These are phyloP conservation scores for Trichophyton mentagrophytes DNA, from an alignment of 2,329 filamentous ascomycete genomes.

Conservation along the genomic window DNA sequence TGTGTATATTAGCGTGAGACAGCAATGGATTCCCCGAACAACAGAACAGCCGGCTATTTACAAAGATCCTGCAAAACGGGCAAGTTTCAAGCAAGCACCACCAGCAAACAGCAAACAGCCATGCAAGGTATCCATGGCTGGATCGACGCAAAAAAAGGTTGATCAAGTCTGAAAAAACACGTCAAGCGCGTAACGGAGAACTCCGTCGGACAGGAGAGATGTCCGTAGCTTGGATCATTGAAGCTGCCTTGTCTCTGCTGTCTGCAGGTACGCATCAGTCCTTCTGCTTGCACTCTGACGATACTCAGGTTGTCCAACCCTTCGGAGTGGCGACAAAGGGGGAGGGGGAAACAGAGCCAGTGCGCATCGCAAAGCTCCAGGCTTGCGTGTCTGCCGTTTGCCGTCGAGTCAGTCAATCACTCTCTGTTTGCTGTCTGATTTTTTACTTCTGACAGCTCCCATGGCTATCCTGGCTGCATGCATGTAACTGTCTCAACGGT, in stretches of 20 bases:
- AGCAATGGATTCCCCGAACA: not conserved
- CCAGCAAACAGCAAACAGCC: not conserved
- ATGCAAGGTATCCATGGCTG: not conserved
- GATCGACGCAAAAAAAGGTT: not conserved
- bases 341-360: too few relatives aligned
- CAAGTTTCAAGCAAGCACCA: not conserved
- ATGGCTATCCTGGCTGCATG: constrained; percentile 1
- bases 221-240: not conserved
- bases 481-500: constrained; percentile 2
- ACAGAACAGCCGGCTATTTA: not conserved
- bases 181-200: not conserved
- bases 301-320: not conserved
- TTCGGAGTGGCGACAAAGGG: too few relatives aligned
- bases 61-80: not conserved
- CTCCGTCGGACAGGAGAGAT: not conserved
- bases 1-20: not conserved
- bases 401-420: not conserved
- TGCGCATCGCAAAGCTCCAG: too few relatives aligned
- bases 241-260: not conserved
- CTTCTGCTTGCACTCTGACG: not conserved
- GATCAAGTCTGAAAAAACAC: not conserved
- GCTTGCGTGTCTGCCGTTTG: too few relatives aligned
- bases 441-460: not conserved
- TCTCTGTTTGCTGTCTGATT: not conserved
- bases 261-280: not conserved